These are phyloP conservation scores for Microthlaspi erraticum DNA, from an alignment of 345 rosid species.

Conservation along the genomic window DNA sequence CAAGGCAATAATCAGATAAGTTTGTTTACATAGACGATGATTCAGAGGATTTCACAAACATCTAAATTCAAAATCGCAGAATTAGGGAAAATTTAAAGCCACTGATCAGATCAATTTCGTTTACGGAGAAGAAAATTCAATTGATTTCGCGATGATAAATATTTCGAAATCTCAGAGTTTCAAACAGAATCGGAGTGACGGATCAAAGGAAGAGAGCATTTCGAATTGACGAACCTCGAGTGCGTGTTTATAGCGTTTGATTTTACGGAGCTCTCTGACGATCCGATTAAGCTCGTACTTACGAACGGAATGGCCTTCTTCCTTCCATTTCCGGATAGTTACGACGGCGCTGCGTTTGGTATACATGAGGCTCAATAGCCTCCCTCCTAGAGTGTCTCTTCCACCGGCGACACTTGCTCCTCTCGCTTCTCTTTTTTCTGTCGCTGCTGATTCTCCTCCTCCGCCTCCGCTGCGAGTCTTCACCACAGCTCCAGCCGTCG, in stretches of 20 bases:
- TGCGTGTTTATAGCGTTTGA: constrained; percentile 86
- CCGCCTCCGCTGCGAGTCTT: constrained; percentile 32
- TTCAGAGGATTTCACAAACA: background rate
- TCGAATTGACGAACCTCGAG: constrained; percentile 60
- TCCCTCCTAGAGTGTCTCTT: constrained; percentile 68
- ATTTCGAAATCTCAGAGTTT: background rate
- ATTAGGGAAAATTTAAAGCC: too few relatives aligned
- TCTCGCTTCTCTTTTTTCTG: constrained; percentile 7
- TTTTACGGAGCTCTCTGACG: constrained; percentile 85
- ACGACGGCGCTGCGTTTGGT: constrained; percentile 84
- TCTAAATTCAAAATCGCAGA: background rate
- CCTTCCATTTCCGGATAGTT: constrained; percentile 69
- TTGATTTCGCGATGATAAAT: background rate
- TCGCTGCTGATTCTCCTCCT: constrained; percentile 2
- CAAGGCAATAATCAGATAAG: background rate
- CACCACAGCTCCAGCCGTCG: constrained; percentile 4
- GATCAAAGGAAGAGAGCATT: background rate
- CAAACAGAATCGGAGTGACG: background rate
- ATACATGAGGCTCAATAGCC: constrained; percentile 70
- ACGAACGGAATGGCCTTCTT: constrained; percentile 68
- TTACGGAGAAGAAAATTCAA: too few relatives aligned
- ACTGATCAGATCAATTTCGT: too few relatives aligned
- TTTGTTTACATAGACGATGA: constrained; percentile 36
- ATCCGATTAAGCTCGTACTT: constrained; percentile 86
- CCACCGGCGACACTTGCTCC: constrained; percentile 38